Evolutionary conservation across 148 eudicot genomes (phyloP), one percentile per base, ranked within the genome.

Genomic region (Vaccinium darrowii): DNA sequence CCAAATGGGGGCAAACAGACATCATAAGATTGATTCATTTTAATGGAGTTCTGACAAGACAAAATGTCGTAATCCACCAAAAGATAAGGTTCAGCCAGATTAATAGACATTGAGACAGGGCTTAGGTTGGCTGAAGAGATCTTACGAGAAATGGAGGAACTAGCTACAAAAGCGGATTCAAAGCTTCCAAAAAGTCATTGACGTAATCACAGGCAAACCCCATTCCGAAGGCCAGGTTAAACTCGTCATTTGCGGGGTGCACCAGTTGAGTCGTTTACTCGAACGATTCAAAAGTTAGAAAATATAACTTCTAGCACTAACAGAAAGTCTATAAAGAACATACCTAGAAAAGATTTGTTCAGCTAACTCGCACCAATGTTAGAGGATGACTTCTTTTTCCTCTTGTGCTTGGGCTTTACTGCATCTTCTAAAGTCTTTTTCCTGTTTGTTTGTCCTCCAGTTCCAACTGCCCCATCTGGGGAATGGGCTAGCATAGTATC

Each of bases 391-490:
- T 88, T 92, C 88, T 91, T 91, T 84, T 90, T 94, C 84, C 92
- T 88, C 83, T 84, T 91, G 89, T 86, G 90, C 84, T 90, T 94
- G n/a, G 94, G 92, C 88, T 94, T 92, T 78, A 94, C 94, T 47
- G 97, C 97, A 90, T 92, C 97, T 82, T 89, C 82, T 83, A 94
- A 85, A 12, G 90, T 87, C 87, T 90, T 90, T 16, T 86, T 49
- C 75, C 83, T 76, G 72, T 78, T 87, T 36, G 62, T 80, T 39
- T 62, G 51, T 21, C 16, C 30, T 85, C 53, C 86, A 56, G 85
- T 56, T 81, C 65, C 85, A 65, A 88, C 50, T 25, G 78, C 63
- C 43, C 80, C 87, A 19, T 78, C 65, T 15, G 77, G 62, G 33
- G 87, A 75, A 77, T 79, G 81, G 75, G 74, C 30, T 49, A 80